These are phyloP conservation scores for Podospora comata DNA, from an alignment of 495 filamentous ascomycete species.

Conservation along the genomic window DNA sequence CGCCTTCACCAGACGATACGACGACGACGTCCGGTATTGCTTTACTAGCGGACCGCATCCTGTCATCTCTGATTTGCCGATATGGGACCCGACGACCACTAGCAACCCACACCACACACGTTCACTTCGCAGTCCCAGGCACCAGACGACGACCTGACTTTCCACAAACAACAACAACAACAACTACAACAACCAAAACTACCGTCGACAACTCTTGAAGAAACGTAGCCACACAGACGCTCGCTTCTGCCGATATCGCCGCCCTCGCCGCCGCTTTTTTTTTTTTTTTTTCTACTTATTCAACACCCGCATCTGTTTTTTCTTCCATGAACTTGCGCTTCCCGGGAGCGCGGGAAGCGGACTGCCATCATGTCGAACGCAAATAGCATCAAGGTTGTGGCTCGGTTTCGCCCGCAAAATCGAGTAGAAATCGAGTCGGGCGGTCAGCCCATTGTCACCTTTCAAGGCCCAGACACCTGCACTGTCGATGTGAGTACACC, in stretches of 20 bases:
- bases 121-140: background rate
- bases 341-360: constrained; percentile 36
- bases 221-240: constrained; percentile 2
- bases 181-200: background rate
- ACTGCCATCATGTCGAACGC: constrained; percentile 47
- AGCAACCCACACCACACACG: background rate
- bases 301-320: constrained; percentile 7
- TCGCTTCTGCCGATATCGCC: constrained; percentile 11
- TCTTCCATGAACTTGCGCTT: constrained; percentile 36
- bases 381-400: constrained; percentile 77
- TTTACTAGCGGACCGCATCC: background rate
- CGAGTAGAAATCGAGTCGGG: constrained; percentile 84
- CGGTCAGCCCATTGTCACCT: constrained; percentile 85
- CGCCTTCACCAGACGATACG: background rate
- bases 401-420: constrained; percentile 96
- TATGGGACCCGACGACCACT: background rate
- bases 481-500: constrained; percentile 64
- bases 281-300: constrained; percentile 9
- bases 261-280: background rate
- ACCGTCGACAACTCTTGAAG: background rate
- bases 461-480: constrained; percentile 88
- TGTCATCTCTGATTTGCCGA: background rate
- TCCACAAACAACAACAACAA: background rate
- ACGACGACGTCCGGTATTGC: background rate
- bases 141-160: background rate